Conservation (phyloP, 2,329 filamentous ascomycete species). For the Parascedosporium putredinis region DNA sequence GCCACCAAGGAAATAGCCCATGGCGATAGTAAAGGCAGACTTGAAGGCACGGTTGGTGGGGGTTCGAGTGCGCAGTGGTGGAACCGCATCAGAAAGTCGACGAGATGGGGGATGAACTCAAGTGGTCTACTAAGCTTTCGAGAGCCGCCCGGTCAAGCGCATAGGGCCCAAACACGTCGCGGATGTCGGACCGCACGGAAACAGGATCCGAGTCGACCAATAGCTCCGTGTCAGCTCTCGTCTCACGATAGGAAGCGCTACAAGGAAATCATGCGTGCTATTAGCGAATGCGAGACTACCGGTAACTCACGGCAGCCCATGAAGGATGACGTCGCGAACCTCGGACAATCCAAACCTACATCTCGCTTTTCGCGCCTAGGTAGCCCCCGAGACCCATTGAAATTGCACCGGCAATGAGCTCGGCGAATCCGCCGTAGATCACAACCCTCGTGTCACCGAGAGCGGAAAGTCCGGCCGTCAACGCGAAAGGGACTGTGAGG, state of each 20-base stretch:
- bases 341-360: slow-evolving; percentile 8
- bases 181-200: slow-evolving; percentile 36
- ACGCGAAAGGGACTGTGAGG: slow-evolving; percentile 68
- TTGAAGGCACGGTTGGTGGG: slow-evolving; percentile 34
- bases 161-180: slow-evolving; percentile 40
- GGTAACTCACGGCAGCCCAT: no score
- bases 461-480: slow-evolving; percentile 62
- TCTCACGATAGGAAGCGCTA: slow-evolving; percentile 13
- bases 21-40: slow-evolving; percentile 54
- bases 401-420: slow-evolving; percentile 66
- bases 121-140: slow-evolving; percentile 35
- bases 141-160: slow-evolving; percentile 32
- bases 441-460: slow-evolving; percentile 56
- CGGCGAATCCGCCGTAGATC: slow-evolving; percentile 62
- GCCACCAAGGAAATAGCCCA: slow-evolving; percentile 61
- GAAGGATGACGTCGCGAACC: no score
- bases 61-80: slow-evolving; percentile 18
- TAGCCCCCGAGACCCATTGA: slow-evolving; percentile 71
- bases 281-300: neutral
- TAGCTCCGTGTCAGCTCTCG: neutral
- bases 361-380: slow-evolving; percentile 52
- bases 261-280: neutral
- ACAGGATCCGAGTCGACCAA: slow-evolving; percentile 18
- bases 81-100: slow-evolving; percentile 36
- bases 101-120: slow-evolving; percentile 16